These are phyloP conservation scores for Globisporangium takayamanum DNA, from an alignment of 352 stramenopile genomes.

Conservation along the genomic window DNA sequence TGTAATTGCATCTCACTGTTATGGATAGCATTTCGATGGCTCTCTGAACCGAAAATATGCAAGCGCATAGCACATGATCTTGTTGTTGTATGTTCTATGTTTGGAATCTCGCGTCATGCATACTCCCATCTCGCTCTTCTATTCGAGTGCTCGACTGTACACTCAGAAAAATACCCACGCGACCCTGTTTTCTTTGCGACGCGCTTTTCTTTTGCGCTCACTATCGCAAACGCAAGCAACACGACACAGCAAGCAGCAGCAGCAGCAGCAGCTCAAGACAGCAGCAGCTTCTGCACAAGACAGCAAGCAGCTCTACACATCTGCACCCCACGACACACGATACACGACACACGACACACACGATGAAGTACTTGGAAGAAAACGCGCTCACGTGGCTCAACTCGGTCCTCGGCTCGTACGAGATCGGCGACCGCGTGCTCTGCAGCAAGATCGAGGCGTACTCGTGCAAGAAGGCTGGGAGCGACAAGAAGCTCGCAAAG, in stretches of 20 bases:
- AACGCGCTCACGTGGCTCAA: constrained; percentile 87
- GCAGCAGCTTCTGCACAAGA: neutral
- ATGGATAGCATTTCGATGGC: too few relatives aligned
- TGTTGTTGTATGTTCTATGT: too few relatives aligned
- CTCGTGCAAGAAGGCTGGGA: constrained; percentile 89
- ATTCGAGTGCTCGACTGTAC: too few relatives aligned
- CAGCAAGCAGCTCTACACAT: neutral
- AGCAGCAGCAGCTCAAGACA: constrained; percentile 3
- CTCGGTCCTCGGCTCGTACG: constrained; percentile 80
- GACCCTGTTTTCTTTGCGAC: too few relatives aligned
- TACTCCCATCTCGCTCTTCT: too few relatives aligned
- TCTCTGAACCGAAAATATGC: too few relatives aligned
- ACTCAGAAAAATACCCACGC: too few relatives aligned
- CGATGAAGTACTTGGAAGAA: constrained; percentile 93
- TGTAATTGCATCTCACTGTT: too few relatives aligned
- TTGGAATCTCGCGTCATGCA: too few relatives aligned
- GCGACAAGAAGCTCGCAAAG: constrained; percentile 90
- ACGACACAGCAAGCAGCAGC: neutral
- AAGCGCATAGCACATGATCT: too few relatives aligned
- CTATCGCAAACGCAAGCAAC: constrained; percentile 1
- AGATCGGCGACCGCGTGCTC: constrained; percentile 85
- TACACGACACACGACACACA: neutral
- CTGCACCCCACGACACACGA: neutral
- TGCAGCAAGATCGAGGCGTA: constrained; percentile 87
- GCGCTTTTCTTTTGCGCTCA: neutral